Evolutionary conservation across 805 yeast genomes (phyloP), one percentile per base, ranked within the genome.

Genomic region (Schwanniomyces sp.): DNA sequence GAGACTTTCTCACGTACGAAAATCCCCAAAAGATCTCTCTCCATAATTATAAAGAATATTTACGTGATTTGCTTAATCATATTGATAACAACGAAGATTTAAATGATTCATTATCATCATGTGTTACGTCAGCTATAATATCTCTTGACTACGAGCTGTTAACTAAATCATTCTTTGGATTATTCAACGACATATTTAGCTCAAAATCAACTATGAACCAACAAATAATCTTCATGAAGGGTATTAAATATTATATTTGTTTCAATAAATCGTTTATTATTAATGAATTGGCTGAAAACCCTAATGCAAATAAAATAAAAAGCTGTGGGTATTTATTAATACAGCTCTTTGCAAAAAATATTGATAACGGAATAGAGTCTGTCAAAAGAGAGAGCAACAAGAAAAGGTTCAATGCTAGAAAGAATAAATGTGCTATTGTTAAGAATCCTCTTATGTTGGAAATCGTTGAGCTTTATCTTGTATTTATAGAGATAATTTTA

Each of bases 201-300:
- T 28, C 32, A 17, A 28, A 28, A 5, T 24, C 17, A 29, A 26
- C 43, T 17, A 32, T 26, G 5, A 29, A 37, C 26, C 43, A 40
- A 40, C 37, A 44, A 30, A 12, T 38, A 40, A 10, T 49, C 4
- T 43, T 40, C 8, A 24, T 52, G 12, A 28, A 43, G 42, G 44
- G 56, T 36, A 17, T 53, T 9, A 50, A 50, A 34, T 53, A 44
- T 34, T 55, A 56, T 28, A 24, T 55, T 14, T 53, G 57, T 38
- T 47, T 50, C 37, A 55, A 56, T 37, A 45, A 44, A 34, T 7
- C n/a, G 6, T 18, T 27, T 4, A 46, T 56, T 8, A 34, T 48
- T 4, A 16, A 29, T 10, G 53, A 56, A 41, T 38, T 56, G 4
- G 17, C 7, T 4, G 28, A 29, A 9, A 37, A 50, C 21, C 52